Conservation (phyloP, 129 eudicot species). For the Lactuca sativa region DNA sequence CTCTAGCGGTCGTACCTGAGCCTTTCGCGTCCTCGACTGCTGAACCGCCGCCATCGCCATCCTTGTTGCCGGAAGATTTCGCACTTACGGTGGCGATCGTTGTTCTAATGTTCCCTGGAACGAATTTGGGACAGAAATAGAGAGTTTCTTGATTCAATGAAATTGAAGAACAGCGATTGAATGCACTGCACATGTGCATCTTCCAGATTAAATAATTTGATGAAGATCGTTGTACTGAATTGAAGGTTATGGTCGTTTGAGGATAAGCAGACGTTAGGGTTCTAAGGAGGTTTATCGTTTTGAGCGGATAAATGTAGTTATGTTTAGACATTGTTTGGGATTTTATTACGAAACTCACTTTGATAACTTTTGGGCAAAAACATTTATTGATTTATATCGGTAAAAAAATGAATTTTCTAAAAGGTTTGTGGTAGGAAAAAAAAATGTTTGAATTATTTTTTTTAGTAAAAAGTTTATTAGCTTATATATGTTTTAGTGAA, state of each 20-base stretch:
- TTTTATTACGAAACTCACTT: too few relatives aligned
- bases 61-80: slow-evolving; percentile 16
- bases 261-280: slow-evolving; percentile 34
- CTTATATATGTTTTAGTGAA: too few relatives aligned
- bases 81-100: slow-evolving; percentile 21
- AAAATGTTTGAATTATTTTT: too few relatives aligned
- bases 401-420: too few relatives aligned
- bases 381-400: too few relatives aligned
- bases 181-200: slow-evolving; percentile 34
- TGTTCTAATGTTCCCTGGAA: slow-evolving; percentile 20
- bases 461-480: too few relatives aligned
- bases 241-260: slow-evolving; percentile 6
- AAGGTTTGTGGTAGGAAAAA: too few relatives aligned
- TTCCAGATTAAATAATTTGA: background rate
- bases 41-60: slow-evolving; percentile 6
- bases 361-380: too few relatives aligned
- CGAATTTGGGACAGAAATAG: slow-evolving; percentile 23
- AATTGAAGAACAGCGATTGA: slow-evolving; percentile 23
- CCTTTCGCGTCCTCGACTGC: slow-evolving; percentile 45
- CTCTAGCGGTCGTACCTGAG: slow-evolving; percentile 92
- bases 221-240: background rate
- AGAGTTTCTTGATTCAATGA: slow-evolving; percentile 19
- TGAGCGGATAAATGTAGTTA: background rate
- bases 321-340: too few relatives aligned
- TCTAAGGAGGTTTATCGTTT: slow-evolving; percentile 31